These are phyloP conservation scores for Tulasnella sp. DNA, from an alignment of 768 basidiomycete genomes.

Conservation along the genomic window DNA sequence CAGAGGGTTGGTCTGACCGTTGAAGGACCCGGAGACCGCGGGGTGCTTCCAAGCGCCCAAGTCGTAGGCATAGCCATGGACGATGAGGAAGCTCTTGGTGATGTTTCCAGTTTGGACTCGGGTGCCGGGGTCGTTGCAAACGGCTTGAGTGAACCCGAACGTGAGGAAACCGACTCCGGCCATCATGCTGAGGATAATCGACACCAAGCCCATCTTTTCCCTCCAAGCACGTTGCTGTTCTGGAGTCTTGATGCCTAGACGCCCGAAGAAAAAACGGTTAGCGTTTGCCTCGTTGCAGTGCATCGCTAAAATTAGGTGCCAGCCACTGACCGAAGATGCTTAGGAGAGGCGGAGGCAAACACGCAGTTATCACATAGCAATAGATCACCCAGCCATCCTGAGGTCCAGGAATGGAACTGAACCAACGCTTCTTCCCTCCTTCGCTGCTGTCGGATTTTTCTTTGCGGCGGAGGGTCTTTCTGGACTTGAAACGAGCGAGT, in stretches of 20 bases:
- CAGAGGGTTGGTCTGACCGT: slow-evolving; percentile 79
- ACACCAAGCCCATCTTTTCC: slow-evolving; percentile 93
- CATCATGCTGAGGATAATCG: slow-evolving; percentile 79
- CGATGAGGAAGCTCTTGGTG: slow-evolving; percentile 61
- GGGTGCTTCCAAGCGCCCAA: slow-evolving; percentile 86
- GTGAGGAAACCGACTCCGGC: slow-evolving; percentile 94
- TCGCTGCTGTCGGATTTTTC: slow-evolving; percentile 38
- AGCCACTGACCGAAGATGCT: slow-evolving; percentile 65
- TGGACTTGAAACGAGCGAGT: slow-evolving; percentile 84
- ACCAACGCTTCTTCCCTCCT: slow-evolving; percentile 48
- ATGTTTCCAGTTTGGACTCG: slow-evolving; percentile 78
- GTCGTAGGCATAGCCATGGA: slow-evolving; percentile 93
- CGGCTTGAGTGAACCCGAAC: slow-evolving; percentile 93
- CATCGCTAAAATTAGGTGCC: not conserved
- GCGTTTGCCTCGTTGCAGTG: not conserved
- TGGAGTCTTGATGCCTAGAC: slow-evolving; percentile 74
- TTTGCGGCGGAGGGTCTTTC: slow-evolving; percentile 72
- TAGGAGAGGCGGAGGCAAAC: slow-evolving; percentile 75
- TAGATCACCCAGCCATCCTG: slow-evolving; percentile 95
- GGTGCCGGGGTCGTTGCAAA: slow-evolving; percentile 83
- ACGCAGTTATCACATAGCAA: slow-evolving; percentile 78
- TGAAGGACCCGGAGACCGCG: slow-evolving; percentile 58
- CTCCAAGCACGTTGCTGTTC: slow-evolving; percentile 97
- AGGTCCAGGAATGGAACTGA: slow-evolving; percentile 80
- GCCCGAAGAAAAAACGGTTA: not conserved